Conservation (phyloP, 2,329 filamentous ascomycete genomes). For the Epichloe glyceriae region DNA sequence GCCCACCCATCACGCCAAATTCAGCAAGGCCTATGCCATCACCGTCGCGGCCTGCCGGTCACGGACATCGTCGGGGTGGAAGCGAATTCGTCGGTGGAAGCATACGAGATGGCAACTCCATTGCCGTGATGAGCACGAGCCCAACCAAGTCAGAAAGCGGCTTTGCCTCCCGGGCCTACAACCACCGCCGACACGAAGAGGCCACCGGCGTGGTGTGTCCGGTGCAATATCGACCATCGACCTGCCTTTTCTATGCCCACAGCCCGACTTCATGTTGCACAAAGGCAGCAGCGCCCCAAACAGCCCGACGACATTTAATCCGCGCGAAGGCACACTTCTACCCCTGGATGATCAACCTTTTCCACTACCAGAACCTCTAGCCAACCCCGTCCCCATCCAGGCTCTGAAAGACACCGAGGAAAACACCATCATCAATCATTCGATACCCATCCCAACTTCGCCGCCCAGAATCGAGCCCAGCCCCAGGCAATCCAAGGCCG, state of each 20-base stretch:
- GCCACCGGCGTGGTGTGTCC: slow-evolving; percentile 59
- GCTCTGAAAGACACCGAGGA: background rate
- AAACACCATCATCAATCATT: slow-evolving; percentile 1
- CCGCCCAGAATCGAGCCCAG: slow-evolving; percentile 6
- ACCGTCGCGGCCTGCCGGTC: slow-evolving; percentile 44
- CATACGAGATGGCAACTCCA: slow-evolving; percentile 41
- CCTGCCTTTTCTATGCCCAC: slow-evolving; percentile 54
- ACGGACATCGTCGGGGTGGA: slow-evolving; percentile 66
- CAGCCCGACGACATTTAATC: slow-evolving; percentile 40
- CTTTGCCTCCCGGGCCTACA: slow-evolving; percentile 43
- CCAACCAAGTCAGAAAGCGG: slow-evolving; percentile 52
- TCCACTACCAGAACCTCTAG: slow-evolving; percentile 5
- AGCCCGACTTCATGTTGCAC: slow-evolving; percentile 35
- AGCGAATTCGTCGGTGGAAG: slow-evolving; percentile 82
- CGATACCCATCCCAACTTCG: slow-evolving; percentile 5
- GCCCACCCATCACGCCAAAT: slow-evolving; percentile 41
- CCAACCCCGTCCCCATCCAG: background rate
- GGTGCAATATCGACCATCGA: slow-evolving; percentile 76
- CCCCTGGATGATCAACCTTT: slow-evolving; percentile 10
- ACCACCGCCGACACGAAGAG: slow-evolving; percentile 37
- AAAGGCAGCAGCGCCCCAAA: slow-evolving; percentile 50
- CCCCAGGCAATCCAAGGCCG: slow-evolving; percentile 17
- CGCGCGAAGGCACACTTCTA: slow-evolving; percentile 11
- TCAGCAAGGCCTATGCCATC: slow-evolving; percentile 39
- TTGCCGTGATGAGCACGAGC: slow-evolving; percentile 53